Conservation (phyloP, 225 moss, liverwort and hornwort species). For the Pseudoscleropodium purum region DNA sequence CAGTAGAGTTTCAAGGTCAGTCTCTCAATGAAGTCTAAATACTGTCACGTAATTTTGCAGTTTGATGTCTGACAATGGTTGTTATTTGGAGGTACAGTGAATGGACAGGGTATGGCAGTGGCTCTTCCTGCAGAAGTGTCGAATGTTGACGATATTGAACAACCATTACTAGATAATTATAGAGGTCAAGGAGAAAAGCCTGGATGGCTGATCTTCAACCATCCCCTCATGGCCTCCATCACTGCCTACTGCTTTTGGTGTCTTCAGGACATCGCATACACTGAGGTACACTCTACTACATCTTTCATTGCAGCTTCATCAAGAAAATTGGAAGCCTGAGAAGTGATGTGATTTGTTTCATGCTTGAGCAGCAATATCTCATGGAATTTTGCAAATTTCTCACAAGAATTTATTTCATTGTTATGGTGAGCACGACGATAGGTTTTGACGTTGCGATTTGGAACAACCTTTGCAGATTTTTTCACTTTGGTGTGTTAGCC, state of each 20-base stretch:
- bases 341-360: neutral
- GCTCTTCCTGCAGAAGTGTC: neutral
- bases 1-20: neutral
- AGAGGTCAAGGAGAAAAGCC: neutral
- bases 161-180: neutral
- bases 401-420: neutral
- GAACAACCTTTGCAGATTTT: conserved; percentile 19
- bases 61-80: neutral
- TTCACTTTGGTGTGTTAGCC: conserved; percentile 52
- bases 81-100: neutral
- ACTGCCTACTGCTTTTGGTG: conserved; percentile 51
- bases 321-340: neutral
- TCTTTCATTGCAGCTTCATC: neutral
- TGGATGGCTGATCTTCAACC: conserved; percentile 10
- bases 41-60: neutral
- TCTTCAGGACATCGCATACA: conserved; percentile 46
- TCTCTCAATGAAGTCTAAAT: neutral
- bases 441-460: neutral
- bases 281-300: conserved; percentile 21
- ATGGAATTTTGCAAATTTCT: neutral
- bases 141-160: neutral
- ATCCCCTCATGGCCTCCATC: conserved; percentile 45
- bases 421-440: neutral
- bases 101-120: neutral
- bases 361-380: neutral